Evolutionary conservation across 495 filamentous ascomycete genomes (phyloP).

Genomic region (Aspergillus leporis): DNA sequence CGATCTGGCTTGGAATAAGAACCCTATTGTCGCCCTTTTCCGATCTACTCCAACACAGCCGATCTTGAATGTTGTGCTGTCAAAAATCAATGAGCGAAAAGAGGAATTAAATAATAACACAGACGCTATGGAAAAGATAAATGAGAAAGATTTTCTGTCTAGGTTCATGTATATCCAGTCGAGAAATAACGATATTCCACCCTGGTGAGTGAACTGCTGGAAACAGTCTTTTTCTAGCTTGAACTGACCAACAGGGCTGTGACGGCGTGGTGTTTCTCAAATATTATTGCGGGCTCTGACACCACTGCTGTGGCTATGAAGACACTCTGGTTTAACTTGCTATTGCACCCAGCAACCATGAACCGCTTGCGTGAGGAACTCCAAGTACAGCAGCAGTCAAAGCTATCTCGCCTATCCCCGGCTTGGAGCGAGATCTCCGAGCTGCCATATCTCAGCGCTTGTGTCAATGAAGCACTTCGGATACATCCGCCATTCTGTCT

Average conservation of each 20-base stretch:
- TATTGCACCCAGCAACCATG: slow-evolving; percentile 31
- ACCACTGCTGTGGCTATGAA: slow-evolving; percentile 44
- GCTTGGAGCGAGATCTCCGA: slow-evolving; percentile 32
- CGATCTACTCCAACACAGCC: background rate
- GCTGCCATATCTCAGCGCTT: slow-evolving; percentile 42
- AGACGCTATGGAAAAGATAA: background rate
- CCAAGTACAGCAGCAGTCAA: slow-evolving; percentile 1
- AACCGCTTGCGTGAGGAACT: slow-evolving; percentile 25
- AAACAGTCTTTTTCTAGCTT: background rate
- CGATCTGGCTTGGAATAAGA: slow-evolving; percentile 31
- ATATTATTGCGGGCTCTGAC: slow-evolving; percentile 49
- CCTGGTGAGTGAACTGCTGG: slow-evolving; percentile 20
- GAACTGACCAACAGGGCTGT: slow-evolving; percentile 5
- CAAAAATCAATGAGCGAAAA: slow-evolving; percentile 4
- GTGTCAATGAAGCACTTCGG: slow-evolving; percentile 61
- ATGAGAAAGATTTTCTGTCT: slow-evolving; percentile 25
- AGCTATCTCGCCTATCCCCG: slow-evolving; percentile 21
- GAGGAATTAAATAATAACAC: background rate
- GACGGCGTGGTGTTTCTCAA: slow-evolving; percentile 30
- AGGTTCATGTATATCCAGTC: slow-evolving; percentile 21
- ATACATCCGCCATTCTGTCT: slow-evolving; percentile 42
- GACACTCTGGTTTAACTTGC: slow-evolving; percentile 34
- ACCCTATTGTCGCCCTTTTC: slow-evolving; percentile 13
- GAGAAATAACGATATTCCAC: slow-evolving; percentile 20
- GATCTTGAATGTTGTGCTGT: slow-evolving; percentile 6